phyloP scores from a whole-genome alignment of 1,139 yeast genomes.

The Casaregolazyma lundiana region DNA sequence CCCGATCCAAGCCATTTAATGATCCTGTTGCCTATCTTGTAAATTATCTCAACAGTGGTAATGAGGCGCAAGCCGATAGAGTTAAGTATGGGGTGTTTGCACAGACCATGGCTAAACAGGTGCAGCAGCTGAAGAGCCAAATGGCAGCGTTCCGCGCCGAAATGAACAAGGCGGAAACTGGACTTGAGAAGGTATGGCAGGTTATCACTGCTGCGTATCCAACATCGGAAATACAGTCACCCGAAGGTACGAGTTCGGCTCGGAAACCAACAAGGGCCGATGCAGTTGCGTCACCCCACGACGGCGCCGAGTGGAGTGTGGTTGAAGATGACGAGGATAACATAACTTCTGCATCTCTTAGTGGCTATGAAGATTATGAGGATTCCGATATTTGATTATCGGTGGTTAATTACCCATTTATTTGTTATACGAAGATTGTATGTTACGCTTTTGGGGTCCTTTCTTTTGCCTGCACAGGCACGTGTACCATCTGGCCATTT shows the following conservation, averaged over 20 bases:
- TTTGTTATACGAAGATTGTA: no score
- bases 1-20: conserved; percentile 15
- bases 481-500: no score
- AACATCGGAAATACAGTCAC: not conserved
- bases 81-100: conserved; percentile 11
- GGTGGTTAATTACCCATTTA: not conserved
- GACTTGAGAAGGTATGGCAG: conserved; percentile 13
- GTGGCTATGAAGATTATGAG: conserved; percentile 24
- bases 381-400: conserved; percentile 18
- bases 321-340: conserved; percentile 24
- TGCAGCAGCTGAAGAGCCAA: conserved; percentile 9
- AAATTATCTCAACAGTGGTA: conserved; percentile 2
- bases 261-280: not conserved
- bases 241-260: not conserved
- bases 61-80: conserved; percentile 6
- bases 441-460: no score
- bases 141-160: conserved; percentile 13
- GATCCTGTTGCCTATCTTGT: conserved; percentile 13
- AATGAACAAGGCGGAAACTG: conserved; percentile 13
- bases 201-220: conserved; percentile 9
- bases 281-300: conserved; percentile 2
- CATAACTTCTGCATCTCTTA: conserved; percentile 23
- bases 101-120: conserved; percentile 10
- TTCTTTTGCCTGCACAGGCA: not conserved
- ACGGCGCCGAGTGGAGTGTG: conserved; percentile 24